phyloP scores from a whole-genome alignment of 306 rosid species.

The Pyrus betulifolia region DNA sequence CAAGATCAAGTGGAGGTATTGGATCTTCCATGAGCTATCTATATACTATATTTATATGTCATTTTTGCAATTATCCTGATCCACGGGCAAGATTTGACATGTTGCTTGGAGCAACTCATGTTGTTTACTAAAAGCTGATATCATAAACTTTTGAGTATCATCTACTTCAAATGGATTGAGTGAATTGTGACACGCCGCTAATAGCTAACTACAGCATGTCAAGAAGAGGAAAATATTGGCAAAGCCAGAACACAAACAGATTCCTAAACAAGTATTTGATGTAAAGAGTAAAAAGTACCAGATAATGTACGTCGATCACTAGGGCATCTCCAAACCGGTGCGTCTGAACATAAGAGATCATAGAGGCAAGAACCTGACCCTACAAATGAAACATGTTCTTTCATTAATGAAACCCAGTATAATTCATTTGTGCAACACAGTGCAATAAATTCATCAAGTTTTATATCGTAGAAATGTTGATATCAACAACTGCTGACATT shows the following conservation, averaged over 20 bases:
- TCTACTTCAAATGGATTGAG: background rate
- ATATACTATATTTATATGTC: background rate
- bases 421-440: background rate
- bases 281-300: conserved; percentile 27
- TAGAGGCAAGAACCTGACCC: conserved; percentile 57
- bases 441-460: background rate
- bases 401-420: background rate
- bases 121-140: too few species aligned
- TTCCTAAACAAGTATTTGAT: background rate
- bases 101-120: background rate
- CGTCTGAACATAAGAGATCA: conserved; percentile 67
- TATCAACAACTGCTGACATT: background rate
- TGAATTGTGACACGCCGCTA: background rate
- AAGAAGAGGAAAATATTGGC: background rate
- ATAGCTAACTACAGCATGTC: background rate
- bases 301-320: conserved; percentile 27
- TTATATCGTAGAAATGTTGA: background rate
- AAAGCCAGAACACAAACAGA: background rate
- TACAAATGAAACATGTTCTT: conserved; percentile 23
- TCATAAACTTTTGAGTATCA: too few species aligned
- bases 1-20: background rate
- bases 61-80: background rate
- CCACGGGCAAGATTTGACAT: background rate
- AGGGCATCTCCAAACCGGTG: conserved; percentile 39
- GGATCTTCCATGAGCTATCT: background rate